Evolutionary conservation across 2,329 filamentous ascomycete species (phyloP).

Genomic region (Pestalotiopsis sp.): DNA sequence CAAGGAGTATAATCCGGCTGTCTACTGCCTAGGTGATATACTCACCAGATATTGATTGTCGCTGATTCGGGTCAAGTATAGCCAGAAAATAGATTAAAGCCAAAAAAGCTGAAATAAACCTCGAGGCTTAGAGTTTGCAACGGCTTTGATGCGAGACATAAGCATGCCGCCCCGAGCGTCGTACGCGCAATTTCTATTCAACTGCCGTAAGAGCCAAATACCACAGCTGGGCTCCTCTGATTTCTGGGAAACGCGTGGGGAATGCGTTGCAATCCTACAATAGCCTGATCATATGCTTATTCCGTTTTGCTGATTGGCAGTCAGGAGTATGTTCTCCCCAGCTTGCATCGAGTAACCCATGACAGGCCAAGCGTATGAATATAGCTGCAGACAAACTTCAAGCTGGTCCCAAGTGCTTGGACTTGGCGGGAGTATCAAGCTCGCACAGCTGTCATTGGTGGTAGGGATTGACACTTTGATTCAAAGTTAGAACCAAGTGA

Average conservation of each 20-base stretch:
- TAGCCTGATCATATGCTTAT: neutral
- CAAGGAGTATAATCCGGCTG: too few relatives aligned
- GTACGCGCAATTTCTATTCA: neutral
- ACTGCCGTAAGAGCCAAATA: neutral
- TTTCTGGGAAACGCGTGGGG: too few relatives aligned
- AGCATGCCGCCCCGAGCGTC: neutral
- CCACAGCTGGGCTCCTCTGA: neutral
- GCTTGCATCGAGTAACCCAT: neutral
- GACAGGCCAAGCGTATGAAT: too few relatives aligned
- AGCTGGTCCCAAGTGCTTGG: too few relatives aligned
- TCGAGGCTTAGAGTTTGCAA: neutral
- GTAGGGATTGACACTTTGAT: too few relatives aligned
- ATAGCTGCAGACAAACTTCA: too few relatives aligned
- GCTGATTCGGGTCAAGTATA: too few relatives aligned
- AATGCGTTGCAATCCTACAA: neutral
- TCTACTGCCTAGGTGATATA: too few relatives aligned
- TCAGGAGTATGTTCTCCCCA: neutral
- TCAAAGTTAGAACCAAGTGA: too few relatives aligned
- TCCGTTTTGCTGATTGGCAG: neutral
- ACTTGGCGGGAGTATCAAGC: too few relatives aligned
- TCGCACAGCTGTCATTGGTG: too few relatives aligned
- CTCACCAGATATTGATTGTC: too few relatives aligned
- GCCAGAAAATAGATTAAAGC: neutral
- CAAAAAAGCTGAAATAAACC: neutral
- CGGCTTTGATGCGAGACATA: neutral